A percentile compares a stretch with the other conserved stretches of the same genome.
phyloP scores from a whole-genome alignment of 306 rosid genomes.

The Casuarina glauca region DNA sequence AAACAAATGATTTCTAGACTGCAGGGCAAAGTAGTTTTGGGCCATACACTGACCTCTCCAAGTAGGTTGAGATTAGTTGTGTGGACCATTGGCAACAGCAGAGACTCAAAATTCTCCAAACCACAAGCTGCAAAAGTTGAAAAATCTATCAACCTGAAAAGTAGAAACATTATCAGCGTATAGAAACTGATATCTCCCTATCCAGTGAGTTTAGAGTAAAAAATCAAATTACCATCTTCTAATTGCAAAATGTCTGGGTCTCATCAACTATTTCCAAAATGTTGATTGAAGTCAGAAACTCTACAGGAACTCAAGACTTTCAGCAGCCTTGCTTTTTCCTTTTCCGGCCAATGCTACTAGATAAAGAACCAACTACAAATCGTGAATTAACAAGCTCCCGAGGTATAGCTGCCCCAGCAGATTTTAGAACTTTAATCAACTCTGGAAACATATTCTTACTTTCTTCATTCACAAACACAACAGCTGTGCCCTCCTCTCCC shows the following conservation, averaged over 20 bases:
- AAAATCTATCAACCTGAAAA: not conserved
- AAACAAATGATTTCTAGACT: not conserved
- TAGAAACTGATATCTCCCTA: not conserved
- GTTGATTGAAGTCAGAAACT: not conserved
- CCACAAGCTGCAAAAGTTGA: not conserved
- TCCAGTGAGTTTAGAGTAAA: conserved; percentile 1
- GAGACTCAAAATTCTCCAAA: not conserved
- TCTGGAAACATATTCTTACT: conserved; percentile 62
- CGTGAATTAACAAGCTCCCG: conserved; percentile 61
- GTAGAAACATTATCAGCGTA: not conserved
- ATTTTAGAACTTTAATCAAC: conserved; percentile 51
- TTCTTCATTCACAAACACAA: conserved; percentile 71
- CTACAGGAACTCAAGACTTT: conserved; percentile 2
- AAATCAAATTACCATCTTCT: not conserved
- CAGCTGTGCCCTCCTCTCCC: conserved; percentile 80
- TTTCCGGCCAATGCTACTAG: conserved; percentile 41
- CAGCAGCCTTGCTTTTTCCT: conserved; percentile 37
- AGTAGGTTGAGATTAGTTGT: not conserved
- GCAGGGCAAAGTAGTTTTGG: not conserved
- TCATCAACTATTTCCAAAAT: not conserved
- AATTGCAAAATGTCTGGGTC: not conserved
- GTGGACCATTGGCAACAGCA: not conserved
- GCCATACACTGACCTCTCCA: not conserved
- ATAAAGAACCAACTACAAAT: conserved; percentile 32
- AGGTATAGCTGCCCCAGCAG: conserved; percentile 72